Evolutionary conservation across 495 filamentous ascomycete species (phyloP).

Genomic region (Pyrenopolyporus hunteri): DNA sequence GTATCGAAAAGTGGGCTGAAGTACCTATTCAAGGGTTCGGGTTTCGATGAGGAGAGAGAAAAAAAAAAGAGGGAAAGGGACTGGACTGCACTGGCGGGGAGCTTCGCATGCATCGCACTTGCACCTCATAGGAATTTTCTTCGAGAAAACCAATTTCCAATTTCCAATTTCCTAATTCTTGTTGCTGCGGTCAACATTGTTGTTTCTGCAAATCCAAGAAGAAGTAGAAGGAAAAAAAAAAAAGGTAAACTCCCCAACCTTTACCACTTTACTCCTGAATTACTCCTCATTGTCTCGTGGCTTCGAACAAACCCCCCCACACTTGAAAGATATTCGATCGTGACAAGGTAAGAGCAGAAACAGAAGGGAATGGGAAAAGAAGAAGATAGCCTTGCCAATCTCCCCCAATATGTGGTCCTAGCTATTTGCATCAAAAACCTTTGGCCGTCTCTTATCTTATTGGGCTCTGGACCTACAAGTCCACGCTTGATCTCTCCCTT

Average conservation of each 20-base stretch:
- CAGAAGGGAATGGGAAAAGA: no score
- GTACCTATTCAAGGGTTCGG: slow-evolving; percentile 20
- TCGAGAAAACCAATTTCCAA: slow-evolving; percentile 26
- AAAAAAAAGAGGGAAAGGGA: slow-evolving; percentile 12
- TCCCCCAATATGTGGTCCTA: slow-evolving; percentile 12
- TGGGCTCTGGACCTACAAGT: slow-evolving; percentile 6
- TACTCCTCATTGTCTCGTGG: slow-evolving; percentile 19
- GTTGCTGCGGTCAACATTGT: slow-evolving; percentile 8
- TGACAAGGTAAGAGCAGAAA: slow-evolving; percentile 33
- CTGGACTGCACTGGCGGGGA: slow-evolving; percentile 27
- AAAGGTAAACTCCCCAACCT: slow-evolving; percentile 12
- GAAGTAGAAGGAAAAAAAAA: no score
- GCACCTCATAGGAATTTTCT: slow-evolving; percentile 18
- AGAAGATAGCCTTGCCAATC: slow-evolving; percentile 17
- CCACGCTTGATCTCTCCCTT: slow-evolving; percentile 3
- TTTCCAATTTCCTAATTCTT: slow-evolving; percentile 17
- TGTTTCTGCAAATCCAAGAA: slow-evolving; percentile 20
- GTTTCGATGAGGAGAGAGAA: background rate
- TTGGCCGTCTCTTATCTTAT: slow-evolving; percentile 14
- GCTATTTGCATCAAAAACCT: slow-evolving; percentile 3
- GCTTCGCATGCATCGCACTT: slow-evolving; percentile 29
- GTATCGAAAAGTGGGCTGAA: slow-evolving; percentile 18
- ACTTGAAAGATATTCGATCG: slow-evolving; percentile 36
- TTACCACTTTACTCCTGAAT: background rate
- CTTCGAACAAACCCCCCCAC: slow-evolving; percentile 19